phyloP scores from a whole-genome alignment of 345 rosid genomes.

The Balakata baccata region DNA sequence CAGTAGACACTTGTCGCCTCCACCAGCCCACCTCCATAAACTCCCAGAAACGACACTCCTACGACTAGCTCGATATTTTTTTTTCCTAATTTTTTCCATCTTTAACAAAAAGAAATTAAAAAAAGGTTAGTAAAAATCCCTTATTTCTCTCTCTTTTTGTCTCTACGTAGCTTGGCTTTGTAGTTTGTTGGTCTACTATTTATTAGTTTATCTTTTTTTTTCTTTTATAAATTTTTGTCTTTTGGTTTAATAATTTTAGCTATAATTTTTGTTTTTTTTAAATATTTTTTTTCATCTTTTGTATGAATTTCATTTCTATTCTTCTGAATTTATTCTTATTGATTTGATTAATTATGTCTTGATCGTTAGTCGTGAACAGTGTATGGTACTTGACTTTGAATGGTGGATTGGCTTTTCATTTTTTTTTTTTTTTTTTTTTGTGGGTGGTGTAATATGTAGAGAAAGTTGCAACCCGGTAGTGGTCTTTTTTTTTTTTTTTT shows the following conservation, averaged over 20 bases:
- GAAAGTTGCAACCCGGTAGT: neutral
- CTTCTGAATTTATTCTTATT: neutral
- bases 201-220: neutral
- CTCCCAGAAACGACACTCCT: conserved; percentile 31
- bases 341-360: neutral
- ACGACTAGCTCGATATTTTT: neutral
- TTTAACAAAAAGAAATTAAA: conserved; percentile 5
- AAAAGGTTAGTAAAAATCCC: conserved; percentile 26
- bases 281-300: neutral
- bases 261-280: neutral
- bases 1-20: conserved; percentile 84
- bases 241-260: neutral
- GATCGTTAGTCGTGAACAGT: neutral
- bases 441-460: neutral
- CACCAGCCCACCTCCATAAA: conserved; percentile 18
- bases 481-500: neutral
- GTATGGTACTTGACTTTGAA: conserved; percentile 2
- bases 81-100: neutral
- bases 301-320: neutral
- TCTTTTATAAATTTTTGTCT: neutral
- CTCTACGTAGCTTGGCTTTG: neutral
- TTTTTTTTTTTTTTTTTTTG: neutral
- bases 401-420: neutral
- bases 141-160: neutral
- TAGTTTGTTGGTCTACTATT: neutral